Conservation (phyloP, 2,329 filamentous ascomycete genomes). For the Aureobasidium vineae region DNA sequence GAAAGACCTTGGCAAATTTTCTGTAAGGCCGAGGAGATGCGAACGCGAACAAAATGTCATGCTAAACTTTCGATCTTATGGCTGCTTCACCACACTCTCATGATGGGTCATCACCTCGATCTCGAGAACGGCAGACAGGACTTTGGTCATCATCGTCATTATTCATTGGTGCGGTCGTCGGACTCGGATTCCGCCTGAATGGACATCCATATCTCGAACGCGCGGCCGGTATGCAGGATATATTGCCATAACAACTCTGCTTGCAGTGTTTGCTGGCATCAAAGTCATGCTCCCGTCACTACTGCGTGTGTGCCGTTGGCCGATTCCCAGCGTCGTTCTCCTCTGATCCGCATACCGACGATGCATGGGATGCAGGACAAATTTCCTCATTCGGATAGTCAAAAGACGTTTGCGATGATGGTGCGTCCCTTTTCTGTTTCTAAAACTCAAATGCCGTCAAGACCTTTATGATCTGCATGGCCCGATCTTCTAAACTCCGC, state of each 20-base stretch:
- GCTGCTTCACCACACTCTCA: neutral
- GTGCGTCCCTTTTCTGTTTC: neutral
- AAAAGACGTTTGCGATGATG: conserved; percentile 6
- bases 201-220: conserved; percentile 7
- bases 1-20: neutral
- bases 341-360: neutral
- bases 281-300: neutral
- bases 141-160: neutral
- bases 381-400: neutral
- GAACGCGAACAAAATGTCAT: neutral
- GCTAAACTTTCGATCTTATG: neutral
- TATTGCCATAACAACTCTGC: neutral
- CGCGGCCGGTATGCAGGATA: conserved; percentile 13
- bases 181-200: neutral
- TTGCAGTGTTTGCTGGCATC: neutral
- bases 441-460: conserved; percentile 13
- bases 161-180: neutral
- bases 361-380: conserved; percentile 4
- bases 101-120: neutral
- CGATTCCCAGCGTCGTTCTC: neutral
- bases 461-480: neutral
- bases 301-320: neutral
- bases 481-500: conserved; percentile 10
- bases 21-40: conserved; percentile 14
- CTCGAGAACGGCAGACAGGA: neutral